Evolutionary conservation across 768 basidiomycete species (phyloP).

Genomic region (Exidia glandulosa): DNA sequence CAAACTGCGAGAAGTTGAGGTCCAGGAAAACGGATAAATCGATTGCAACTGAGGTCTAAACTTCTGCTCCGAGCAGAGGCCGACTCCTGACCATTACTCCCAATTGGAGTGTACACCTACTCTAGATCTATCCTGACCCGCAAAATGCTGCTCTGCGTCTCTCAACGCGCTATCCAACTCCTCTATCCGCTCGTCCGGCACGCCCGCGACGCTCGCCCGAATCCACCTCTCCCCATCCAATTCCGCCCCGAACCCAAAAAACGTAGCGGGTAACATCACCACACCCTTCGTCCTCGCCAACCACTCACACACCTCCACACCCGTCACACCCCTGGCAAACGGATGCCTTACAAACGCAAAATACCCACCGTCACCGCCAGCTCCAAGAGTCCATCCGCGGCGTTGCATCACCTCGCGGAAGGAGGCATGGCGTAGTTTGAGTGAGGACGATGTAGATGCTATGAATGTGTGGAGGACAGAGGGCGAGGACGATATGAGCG

Average conservation of each 20-base stretch:
- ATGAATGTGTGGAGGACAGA: constrained; percentile 50
- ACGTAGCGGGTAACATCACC: constrained; percentile 50
- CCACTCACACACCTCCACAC: constrained; percentile 43
- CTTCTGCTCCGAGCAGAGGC: no score
- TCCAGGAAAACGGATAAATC: no score
- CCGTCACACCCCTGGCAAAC: constrained; percentile 32
- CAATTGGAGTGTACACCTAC: no score
- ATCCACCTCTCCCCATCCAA: constrained; percentile 51
- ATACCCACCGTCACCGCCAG: constrained; percentile 60
- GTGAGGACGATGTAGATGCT: constrained; percentile 32
- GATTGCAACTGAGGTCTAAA: no score
- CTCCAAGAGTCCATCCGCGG: constrained; percentile 47
- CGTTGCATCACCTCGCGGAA: constrained; percentile 43
- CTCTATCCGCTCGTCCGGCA: not conserved
- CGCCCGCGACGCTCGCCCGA: not conserved
- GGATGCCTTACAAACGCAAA: constrained; percentile 71
- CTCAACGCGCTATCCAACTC: not conserved
- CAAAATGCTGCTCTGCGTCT: not conserved
- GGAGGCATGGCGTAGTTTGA: constrained; percentile 41
- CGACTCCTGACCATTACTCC: no score
- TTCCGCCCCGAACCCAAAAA: constrained; percentile 32
- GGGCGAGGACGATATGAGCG: constrained; percentile 39
- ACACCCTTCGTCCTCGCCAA: constrained; percentile 56
- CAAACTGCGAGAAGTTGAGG: no score
- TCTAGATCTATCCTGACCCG: no score